Evolutionary conservation across 2,329 filamentous ascomycete species (phyloP), one percentile per base, ranked within the genome.

Genomic region (Cercospora nicotianae): DNA sequence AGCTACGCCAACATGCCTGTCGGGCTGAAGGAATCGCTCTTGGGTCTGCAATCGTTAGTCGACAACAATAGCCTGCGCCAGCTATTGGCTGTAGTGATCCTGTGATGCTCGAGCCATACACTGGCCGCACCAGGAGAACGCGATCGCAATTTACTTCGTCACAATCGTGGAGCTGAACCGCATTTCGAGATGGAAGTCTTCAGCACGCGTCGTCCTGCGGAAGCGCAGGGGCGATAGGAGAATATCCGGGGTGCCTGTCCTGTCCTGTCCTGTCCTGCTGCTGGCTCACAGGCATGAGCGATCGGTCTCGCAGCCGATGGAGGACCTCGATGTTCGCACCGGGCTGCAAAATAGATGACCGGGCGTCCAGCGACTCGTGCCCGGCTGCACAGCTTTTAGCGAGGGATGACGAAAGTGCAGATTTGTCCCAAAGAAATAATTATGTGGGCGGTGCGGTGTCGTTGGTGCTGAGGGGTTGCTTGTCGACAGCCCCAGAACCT

Each of bases 11-110:
- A 5, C 28, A 23, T 63, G 26, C 61, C 61, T 63, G 61, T 20
- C 61, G 23, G 45, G 61, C 61, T 63, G 61, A 63, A 63, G 16
- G 61, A 18, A 23, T 62, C 60, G 28, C 30, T 6, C 60, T 39
- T 16, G 33, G 33, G 13, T 39, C 33, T 39, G 33, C 33, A 39
- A 33, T 26, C 18, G 51, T 62, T 12, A 16, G 31, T 53, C n/a
- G 28, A 63, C 45, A 28, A 63, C 42, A 33, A 18, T 33, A 59
- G 55, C 55, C 55, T 59, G 55, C n/a, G 3, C 28, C 10, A 59
- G 61, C 61, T 42, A 26, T 31, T 39, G 13, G 61, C 45, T 33
- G 28, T 9, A 12, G 48, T n/a, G n/a, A 30, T 18, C 23, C 20
- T 30, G 42, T 36, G 30, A 31, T 62, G 33, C 36, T 18, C 12